These are phyloP conservation scores for Thermoascus crustaceus DNA, from an alignment of 2,329 filamentous ascomycete species.

Conservation along the genomic window DNA sequence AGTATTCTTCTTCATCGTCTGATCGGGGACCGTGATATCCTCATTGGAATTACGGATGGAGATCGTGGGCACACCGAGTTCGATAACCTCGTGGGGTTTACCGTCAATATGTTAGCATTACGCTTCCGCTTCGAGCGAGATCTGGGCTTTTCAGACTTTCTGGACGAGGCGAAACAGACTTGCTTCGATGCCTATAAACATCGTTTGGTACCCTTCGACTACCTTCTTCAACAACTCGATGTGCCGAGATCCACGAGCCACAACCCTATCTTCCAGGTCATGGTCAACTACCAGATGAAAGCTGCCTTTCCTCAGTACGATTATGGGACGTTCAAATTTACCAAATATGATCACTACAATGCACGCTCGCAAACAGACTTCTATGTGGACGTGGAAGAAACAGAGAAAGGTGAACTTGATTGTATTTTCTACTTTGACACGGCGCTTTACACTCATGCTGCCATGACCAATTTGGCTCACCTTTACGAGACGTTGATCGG, in stretches of 20 bases:
- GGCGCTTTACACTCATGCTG: not conserved
- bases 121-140: not conserved
- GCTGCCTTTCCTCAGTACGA: slow-evolving; percentile 1
- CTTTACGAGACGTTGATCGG: slow-evolving; percentile 2
- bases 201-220: slow-evolving; percentile 3
- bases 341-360: slow-evolving; percentile 4
- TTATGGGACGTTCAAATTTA: slow-evolving; percentile 2
- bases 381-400: slow-evolving; percentile 3
- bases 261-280: slow-evolving; percentile 3
- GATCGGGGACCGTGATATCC: slow-evolving; percentile 1
- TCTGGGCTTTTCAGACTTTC: not conserved
- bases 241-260: slow-evolving; percentile 3
- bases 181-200: slow-evolving; percentile 3
- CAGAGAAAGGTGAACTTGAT: not conserved
- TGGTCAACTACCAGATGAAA: slow-evolving; percentile 2
- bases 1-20: slow-evolving; percentile 1
- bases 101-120: slow-evolving; percentile 4
- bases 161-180: not conserved
- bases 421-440: slow-evolving; percentile 3
- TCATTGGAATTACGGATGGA: slow-evolving; percentile 3
- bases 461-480: slow-evolving; percentile 1
- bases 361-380: slow-evolving; percentile 2
- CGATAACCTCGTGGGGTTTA: slow-evolving; percentile 1
- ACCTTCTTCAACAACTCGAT: slow-evolving; percentile 2
- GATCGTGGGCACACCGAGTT: slow-evolving; percentile 4